Evolutionary conservation across 1,284 basidiomycete genomes (phyloP).

Genomic region (Flammula alnicola): DNA sequence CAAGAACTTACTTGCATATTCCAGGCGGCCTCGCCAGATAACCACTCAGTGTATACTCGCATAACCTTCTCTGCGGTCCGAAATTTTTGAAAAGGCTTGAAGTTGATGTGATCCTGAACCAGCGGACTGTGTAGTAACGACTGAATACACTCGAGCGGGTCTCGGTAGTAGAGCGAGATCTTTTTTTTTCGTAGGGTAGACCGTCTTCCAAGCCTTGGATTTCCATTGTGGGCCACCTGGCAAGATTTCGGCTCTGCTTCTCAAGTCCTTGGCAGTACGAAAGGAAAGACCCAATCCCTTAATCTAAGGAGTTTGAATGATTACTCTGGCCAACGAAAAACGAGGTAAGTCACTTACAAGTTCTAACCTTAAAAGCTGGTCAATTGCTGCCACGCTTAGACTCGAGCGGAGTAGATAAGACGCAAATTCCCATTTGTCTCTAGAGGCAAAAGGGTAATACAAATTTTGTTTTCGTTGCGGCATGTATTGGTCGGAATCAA

Average conservation of each 20-base stretch:
- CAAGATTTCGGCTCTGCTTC: background rate
- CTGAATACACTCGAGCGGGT: conserved; percentile 31
- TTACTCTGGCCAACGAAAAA: background rate
- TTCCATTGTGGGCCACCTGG: background rate
- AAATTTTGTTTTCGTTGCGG: conserved; percentile 20
- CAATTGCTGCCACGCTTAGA: conserved; percentile 30
- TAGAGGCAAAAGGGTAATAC: conserved; percentile 35
- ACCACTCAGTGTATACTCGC: conserved; percentile 33
- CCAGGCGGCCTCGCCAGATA: conserved; percentile 33
- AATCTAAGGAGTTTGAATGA: background rate
- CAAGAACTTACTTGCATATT: conserved; percentile 34
- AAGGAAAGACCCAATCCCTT: conserved; percentile 25
- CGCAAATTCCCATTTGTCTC: conserved; percentile 35
- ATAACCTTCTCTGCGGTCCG: conserved; percentile 20
- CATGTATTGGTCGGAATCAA: conserved; percentile 29
- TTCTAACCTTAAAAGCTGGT: conserved; percentile 24
- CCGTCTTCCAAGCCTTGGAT: background rate
- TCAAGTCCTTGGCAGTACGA: conserved; percentile 31
- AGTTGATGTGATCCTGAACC: conserved; percentile 23
- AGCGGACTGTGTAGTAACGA: conserved; percentile 26
- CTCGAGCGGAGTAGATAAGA: conserved; percentile 28
- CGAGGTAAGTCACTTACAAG: background rate
- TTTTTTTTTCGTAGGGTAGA: background rate
- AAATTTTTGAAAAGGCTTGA: conserved; percentile 27
- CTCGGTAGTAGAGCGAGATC: conserved; percentile 26